phyloP scores from a whole-genome alignment of 1,284 basidiomycete genomes.

The Malassezia arunalokei region DNA sequence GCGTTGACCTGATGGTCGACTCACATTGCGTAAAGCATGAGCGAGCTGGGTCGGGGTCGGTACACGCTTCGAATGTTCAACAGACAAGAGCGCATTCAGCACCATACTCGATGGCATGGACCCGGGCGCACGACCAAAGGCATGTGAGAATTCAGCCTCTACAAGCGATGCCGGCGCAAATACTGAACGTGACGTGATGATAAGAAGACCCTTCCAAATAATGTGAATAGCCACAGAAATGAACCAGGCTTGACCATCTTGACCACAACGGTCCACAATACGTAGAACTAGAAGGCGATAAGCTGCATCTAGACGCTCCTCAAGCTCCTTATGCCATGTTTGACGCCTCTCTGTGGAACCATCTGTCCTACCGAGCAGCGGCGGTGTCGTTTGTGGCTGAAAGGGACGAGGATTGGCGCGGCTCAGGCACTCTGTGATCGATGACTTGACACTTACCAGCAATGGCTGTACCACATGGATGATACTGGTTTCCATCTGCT shows the following conservation, averaged over 20 bases:
- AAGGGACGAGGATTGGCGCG: constrained; percentile 32
- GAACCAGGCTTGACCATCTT: constrained; percentile 44
- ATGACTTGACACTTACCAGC: constrained; percentile 26
- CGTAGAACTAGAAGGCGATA: constrained; percentile 34
- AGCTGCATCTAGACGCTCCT: constrained; percentile 35
- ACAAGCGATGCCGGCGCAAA: constrained; percentile 13
- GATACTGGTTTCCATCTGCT: constrained; percentile 43
- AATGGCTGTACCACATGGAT: constrained; percentile 43
- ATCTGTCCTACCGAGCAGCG: background rate
- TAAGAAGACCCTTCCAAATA: constrained; percentile 42
- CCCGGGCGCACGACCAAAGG: constrained; percentile 7
- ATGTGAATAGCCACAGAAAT: constrained; percentile 40
- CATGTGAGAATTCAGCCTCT: constrained; percentile 6
- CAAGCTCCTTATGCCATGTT: constrained; percentile 35
- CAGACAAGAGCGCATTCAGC: constrained; percentile 7
- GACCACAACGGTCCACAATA: constrained; percentile 35
- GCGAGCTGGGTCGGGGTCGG: constrained; percentile 15
- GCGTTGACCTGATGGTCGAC: background rate
- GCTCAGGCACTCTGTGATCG: constrained; percentile 26
- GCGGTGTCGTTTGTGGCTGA: constrained; percentile 3
- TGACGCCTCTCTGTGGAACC: background rate
- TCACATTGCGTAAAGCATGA: constrained; percentile 8
- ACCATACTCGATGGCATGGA: constrained; percentile 3
- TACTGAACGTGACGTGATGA: constrained; percentile 32
- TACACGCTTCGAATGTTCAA: constrained; percentile 3